A percentile compares a stretch with the other conserved stretches of the same genome.
phyloP scores from a whole-genome alignment of 2,329 filamentous ascomycete genomes.

The Ophiocordyceps robertsii region DNA sequence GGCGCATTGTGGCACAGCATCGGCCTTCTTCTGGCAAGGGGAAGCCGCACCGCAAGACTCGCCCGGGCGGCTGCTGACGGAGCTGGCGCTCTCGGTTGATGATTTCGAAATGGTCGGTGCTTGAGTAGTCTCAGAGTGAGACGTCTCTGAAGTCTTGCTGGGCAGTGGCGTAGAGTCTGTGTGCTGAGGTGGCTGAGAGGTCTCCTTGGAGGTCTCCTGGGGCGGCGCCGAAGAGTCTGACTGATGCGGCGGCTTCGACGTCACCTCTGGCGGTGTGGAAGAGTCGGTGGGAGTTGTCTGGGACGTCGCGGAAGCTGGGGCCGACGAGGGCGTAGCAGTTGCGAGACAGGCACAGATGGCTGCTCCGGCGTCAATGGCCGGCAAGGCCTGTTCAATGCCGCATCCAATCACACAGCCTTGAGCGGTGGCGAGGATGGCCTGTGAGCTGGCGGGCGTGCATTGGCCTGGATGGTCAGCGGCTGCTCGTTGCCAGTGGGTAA shows the following conservation, averaged over 20 bases:
- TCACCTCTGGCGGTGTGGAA: not conserved
- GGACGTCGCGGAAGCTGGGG: not conserved
- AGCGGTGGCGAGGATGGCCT: constrained; percentile 7
- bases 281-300: not conserved
- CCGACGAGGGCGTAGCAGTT: constrained; percentile 1
- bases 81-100: too few species aligned
- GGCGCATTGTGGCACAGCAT: constrained; percentile 12
- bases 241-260: not conserved
- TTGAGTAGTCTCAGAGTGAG: too few species aligned
- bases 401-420: constrained; percentile 8
- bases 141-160: too few species aligned
- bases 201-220: not conserved
- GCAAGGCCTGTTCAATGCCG: constrained; percentile 3
- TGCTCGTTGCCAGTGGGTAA: not conserved
- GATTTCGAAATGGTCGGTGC: too few species aligned
- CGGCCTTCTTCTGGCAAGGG: constrained; percentile 12
- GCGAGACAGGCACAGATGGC: constrained; percentile 9
- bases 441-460: constrained; percentile 8
- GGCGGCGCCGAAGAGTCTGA: not conserved
- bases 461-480: constrained; percentile 6
- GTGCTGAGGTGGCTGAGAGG: too few species aligned
- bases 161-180: too few species aligned
- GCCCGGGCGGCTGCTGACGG: not conserved
- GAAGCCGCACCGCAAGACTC: constrained; percentile 7
- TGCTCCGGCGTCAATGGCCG: constrained; percentile 8